Evolutionary conservation across 2,329 filamentous ascomycete species (phyloP).

Genomic region (Botrytis elliptica): DNA sequence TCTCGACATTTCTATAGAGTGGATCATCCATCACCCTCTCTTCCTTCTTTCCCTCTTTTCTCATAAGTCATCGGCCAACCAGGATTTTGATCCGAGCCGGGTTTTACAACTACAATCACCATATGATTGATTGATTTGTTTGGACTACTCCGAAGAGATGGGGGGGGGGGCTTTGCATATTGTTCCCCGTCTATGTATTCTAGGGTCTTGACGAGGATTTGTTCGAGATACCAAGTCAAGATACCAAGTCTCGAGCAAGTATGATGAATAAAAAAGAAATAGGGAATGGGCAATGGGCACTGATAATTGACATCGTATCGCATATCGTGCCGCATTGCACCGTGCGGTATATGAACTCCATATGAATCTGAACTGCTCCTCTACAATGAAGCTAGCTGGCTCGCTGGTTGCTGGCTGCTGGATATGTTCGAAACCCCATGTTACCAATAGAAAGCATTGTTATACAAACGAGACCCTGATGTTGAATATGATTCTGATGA

Average conservation of each 20-base stretch:
- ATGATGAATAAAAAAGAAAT: neutral
- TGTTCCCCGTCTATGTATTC: neutral
- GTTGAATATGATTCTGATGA: neutral
- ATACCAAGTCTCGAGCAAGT: neutral
- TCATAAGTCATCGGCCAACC: neutral
- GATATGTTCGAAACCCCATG: neutral
- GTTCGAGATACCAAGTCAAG: neutral
- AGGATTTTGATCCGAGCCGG: neutral
- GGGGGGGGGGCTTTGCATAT: neutral
- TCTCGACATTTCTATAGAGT: neutral
- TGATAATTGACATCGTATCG: neutral
- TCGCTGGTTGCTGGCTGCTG: neutral
- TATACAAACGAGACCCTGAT: neutral
- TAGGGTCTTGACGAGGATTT: neutral
- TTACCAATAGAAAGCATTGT: neutral
- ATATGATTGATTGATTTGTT: neutral
- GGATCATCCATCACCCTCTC: neutral
- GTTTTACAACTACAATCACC: neutral
- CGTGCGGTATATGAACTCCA: neutral
- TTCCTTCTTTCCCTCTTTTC: neutral
- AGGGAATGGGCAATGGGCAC: neutral
- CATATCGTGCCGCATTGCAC: neutral
- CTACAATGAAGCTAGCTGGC: neutral
- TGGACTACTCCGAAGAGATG: neutral
- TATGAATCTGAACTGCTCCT: neutral